Percentiles rank a stretch among this genome's conserved stretches.
Evolutionary conservation across 306 rosid genomes (phyloP).

Genomic region (Abrus precatorius): DNA sequence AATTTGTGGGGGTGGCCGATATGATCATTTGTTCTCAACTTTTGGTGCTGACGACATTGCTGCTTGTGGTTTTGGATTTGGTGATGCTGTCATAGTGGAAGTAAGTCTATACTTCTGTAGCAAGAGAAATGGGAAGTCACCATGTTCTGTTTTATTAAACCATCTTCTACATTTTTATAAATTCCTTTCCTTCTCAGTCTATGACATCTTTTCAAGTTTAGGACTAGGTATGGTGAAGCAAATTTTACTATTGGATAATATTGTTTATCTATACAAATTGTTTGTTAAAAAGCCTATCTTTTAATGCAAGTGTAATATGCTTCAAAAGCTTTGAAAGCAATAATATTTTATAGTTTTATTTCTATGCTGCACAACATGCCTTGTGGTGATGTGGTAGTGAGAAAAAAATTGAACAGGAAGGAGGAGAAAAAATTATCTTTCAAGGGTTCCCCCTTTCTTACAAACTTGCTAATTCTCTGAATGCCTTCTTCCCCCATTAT

Average conservation of each 20-base stretch:
- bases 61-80: slow-evolving; percentile 98
- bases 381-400: not conserved
- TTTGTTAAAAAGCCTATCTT: slow-evolving; percentile 9
- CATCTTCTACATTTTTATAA: slow-evolving; percentile 18
- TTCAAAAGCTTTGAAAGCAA: slow-evolving; percentile 22
- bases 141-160: slow-evolving; percentile 29
- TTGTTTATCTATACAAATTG: not conserved
- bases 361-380: not conserved
- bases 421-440: not conserved
- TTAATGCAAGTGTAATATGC: not conserved
- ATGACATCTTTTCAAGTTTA: not conserved
- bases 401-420: not conserved
- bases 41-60: slow-evolving; percentile 92
- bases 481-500: too few species aligned
- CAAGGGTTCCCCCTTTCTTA: not conserved
- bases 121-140: slow-evolving; percentile 32
- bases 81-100: slow-evolving; percentile 97
- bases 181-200: slow-evolving; percentile 30
- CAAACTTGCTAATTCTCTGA: too few species aligned
- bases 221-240: slow-evolving; percentile 28
- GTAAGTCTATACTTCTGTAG: slow-evolving; percentile 60
- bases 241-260: not conserved
- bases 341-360: not conserved
- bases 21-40: slow-evolving; percentile 89
- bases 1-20: slow-evolving; percentile 97